Evolutionary conservation across 768 basidiomycete species (phyloP).

Genomic region (Mycena vulgaris): DNA sequence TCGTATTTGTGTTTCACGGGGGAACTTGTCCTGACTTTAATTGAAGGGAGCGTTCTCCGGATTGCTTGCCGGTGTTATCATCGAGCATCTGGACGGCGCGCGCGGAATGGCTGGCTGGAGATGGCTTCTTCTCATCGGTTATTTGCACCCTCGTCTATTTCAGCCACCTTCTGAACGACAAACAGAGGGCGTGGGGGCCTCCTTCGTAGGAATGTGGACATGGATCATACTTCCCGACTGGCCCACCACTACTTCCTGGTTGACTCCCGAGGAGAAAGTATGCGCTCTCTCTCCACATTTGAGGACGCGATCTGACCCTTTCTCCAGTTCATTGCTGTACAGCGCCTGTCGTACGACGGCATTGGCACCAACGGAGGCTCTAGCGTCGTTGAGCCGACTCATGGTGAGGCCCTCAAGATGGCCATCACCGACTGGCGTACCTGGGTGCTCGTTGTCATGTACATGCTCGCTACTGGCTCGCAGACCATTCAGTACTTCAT

Average conservation of each 20-base stretch:
- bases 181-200: constrained; percentile 43
- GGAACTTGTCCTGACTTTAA: neutral
- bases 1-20: neutral
- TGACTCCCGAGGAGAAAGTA: constrained; percentile 45
- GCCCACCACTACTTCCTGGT: constrained; percentile 43
- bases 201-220: constrained; percentile 36
- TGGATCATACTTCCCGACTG: constrained; percentile 37
- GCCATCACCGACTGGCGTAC: constrained; percentile 27
- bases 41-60: constrained; percentile 41
- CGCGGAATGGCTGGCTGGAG: constrained; percentile 44
- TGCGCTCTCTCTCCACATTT: neutral
- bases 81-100: constrained; percentile 34
- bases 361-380: constrained; percentile 4
- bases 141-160: neutral
- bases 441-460: constrained; percentile 34
- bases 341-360: constrained; percentile 35
- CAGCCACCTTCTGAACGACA: neutral
- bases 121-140: constrained; percentile 46
- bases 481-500: constrained; percentile 38
- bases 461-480: constrained; percentile 35
- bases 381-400: constrained; percentile 4
- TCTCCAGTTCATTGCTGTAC: constrained; percentile 39
- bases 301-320: constrained; percentile 1
- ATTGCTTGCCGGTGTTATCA: constrained; percentile 42
- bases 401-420: constrained; percentile 24